Conservation (phyloP, 108 stramenopile genomes). For the Hondaea fermentalgiana region DNA sequence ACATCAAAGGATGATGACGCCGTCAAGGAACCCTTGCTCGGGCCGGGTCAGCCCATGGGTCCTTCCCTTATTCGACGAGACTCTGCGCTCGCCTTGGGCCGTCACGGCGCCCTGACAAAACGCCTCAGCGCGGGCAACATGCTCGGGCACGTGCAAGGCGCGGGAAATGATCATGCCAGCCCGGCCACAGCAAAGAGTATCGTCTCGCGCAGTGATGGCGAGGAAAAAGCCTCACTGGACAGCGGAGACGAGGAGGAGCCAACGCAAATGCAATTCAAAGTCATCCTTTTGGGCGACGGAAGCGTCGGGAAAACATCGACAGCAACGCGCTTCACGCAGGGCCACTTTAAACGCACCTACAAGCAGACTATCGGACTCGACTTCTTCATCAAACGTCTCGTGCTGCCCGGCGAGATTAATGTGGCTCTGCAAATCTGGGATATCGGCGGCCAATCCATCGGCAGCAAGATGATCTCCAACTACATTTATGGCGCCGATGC, state of each 20-base stretch:
- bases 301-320: constrained; percentile 59
- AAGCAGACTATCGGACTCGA: constrained; percentile 62
- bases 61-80: neutral
- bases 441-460: constrained; percentile 58
- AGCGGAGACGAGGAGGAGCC: constrained; percentile 37
- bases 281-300: constrained; percentile 55
- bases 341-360: constrained; percentile 41
- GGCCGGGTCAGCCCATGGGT: too few species aligned
- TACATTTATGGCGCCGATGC: constrained; percentile 55
- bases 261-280: constrained; percentile 44
- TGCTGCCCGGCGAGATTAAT: constrained; percentile 39
- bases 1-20: too few species aligned
- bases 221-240: neutral
- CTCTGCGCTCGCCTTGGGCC: neutral
- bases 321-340: constrained; percentile 40
- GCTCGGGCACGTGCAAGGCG: neutral
- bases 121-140: neutral
- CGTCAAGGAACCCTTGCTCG: too few species aligned
- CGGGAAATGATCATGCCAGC: too few species aligned
- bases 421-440: constrained; percentile 58
- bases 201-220: neutral
- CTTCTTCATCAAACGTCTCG: constrained; percentile 53
- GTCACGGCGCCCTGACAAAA: neutral
- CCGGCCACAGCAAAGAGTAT: too few species aligned
- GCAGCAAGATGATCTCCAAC: constrained; percentile 51